Conservation (phyloP, 371 early-diverging fungal genomes). For the Apophysomyces trapeziformis region DNA sequence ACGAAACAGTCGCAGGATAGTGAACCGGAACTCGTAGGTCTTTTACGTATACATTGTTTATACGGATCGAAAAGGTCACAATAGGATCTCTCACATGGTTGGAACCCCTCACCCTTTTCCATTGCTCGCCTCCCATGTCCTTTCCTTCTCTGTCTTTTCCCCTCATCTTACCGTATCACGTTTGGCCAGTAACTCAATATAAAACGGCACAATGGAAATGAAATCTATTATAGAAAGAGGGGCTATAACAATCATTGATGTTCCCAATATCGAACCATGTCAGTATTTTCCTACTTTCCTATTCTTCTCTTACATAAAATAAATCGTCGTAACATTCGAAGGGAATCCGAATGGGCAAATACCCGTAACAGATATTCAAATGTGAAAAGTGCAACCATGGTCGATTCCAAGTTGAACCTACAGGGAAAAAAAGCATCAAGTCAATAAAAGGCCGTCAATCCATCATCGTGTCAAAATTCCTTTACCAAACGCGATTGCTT, state of each 20-base stretch:
- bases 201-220: conserved; percentile 83
- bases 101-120: not conserved
- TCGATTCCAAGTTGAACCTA: conserved; percentile 78
- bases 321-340: conserved; percentile 58
- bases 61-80: too few species aligned
- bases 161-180: conserved; percentile 65
- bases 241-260: conserved; percentile 35
- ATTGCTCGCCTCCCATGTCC: not conserved
- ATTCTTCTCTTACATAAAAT: conserved; percentile 35
- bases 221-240: conserved; percentile 81
- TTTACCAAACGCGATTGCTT: conserved; percentile 65
- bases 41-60: conserved; percentile 18
- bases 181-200: conserved; percentile 71
- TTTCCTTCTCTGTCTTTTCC: not conserved
- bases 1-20: conserved; percentile 81
- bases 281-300: too few species aligned
- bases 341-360: conserved; percentile 70
- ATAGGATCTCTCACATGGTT: too few species aligned
- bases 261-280: not conserved
- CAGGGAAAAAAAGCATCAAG: too few species aligned
- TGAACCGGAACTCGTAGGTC: conserved; percentile 85
- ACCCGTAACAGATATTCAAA: conserved; percentile 75
- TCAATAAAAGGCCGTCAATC: too few species aligned
- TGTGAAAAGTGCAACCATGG: conserved; percentile 81
- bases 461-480: too few species aligned